Conservation (phyloP, 2,329 filamentous ascomycete genomes). For the Dactylellina leptospora region DNA sequence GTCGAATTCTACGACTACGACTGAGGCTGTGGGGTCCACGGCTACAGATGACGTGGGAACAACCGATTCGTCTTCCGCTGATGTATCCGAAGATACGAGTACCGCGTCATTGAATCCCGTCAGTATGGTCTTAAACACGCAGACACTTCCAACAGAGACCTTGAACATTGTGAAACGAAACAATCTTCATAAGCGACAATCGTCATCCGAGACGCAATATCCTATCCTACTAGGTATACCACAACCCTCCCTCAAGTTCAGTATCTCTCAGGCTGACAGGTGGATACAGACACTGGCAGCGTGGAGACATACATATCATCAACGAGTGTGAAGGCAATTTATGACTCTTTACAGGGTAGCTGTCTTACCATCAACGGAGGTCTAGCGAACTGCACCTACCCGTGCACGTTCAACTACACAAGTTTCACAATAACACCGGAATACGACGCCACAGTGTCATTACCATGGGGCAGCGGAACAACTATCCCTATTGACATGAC, state of each 20-base stretch:
- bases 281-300: constrained; percentile 29
- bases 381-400: constrained; percentile 48
- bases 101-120: background rate
- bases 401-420: constrained; percentile 29
- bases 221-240: constrained; percentile 26
- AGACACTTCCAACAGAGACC: background rate
- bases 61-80: background rate
- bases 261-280: background rate
- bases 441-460: constrained; percentile 16
- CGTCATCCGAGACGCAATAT: background rate
- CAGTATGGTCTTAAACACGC: background rate
- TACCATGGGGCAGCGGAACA: constrained; percentile 24
- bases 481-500: constrained; percentile 34
- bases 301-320: constrained; percentile 28
- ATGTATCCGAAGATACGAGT: background rate
- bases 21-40: background rate
- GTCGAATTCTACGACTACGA: background rate
- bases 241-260: background rate
- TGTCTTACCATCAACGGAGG: constrained; percentile 32
- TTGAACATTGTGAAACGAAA: background rate
- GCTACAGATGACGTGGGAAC: background rate
- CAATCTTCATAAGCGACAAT: too few relatives aligned
- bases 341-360: constrained; percentile 38
- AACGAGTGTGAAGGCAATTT: constrained; percentile 40
- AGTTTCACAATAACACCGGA: constrained; percentile 32